These are phyloP conservation scores for Candida ponderosae DNA, from an alignment of 805 yeast species.

Conservation along the genomic window DNA sequence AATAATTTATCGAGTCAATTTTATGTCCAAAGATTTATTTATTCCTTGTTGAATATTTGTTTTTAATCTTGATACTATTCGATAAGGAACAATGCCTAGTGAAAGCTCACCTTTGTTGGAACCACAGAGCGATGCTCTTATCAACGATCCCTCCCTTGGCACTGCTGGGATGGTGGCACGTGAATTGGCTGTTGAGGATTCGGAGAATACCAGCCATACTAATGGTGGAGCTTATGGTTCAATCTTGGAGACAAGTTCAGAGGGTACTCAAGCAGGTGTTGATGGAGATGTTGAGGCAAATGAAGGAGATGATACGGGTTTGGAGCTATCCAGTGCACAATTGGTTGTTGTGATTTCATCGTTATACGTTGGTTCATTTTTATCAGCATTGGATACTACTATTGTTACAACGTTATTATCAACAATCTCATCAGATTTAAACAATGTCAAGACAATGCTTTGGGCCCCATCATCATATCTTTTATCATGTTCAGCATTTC, in stretches of 20 bases:
- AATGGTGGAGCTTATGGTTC: slow-evolving; percentile 7
- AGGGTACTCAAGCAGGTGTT: background rate
- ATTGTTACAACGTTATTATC: slow-evolving; percentile 57
- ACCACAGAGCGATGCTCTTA: slow-evolving; percentile 4
- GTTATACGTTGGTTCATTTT: slow-evolving; percentile 35
- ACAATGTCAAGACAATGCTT: slow-evolving; percentile 52
- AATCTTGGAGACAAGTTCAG: background rate
- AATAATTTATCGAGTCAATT: too few relatives aligned
- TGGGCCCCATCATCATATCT: slow-evolving; percentile 65
- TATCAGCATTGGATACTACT: slow-evolving; percentile 58
- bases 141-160: slow-evolving; percentile 11
- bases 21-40: too few relatives aligned
- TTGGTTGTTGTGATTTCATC: slow-evolving; percentile 23
- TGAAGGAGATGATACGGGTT: background rate
- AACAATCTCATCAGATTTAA: slow-evolving; percentile 55
- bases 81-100: background rate
- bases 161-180: slow-evolving; percentile 9
- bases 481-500: slow-evolving; percentile 57
- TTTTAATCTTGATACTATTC: too few relatives aligned
- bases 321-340: background rate
- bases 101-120: slow-evolving; percentile 1
- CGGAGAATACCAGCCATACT: background rate
- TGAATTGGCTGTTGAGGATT: slow-evolving; percentile 8
- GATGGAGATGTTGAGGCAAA: background rate
- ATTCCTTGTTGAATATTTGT: too few relatives aligned